Evolutionary conservation across 1,284 basidiomycete species (phyloP), one percentile per base, ranked within the genome.

Genomic region (Sporisorium iseilematis-ciliati): DNA sequence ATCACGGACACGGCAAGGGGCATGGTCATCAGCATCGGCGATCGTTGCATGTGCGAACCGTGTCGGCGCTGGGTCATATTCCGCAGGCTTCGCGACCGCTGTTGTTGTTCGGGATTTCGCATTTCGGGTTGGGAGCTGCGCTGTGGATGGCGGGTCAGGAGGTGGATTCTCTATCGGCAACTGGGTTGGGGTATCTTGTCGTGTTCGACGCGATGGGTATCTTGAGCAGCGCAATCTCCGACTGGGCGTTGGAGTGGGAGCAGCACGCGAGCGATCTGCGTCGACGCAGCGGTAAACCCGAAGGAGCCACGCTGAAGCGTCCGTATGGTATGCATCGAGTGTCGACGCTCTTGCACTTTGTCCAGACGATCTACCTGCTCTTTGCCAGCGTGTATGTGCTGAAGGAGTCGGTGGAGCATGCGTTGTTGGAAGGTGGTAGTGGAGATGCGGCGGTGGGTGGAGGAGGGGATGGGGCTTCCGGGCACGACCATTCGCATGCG

Each of bases 81-180:
- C 85, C 87, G 7, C 82, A 83, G 16, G 73, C 81, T 0, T 78
- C 83, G 5, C 86, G 87, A 46, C 81, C 87, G 14, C 83, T 87
- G 7, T 65, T 87, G 10, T 74, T 85, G 18, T 87, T 88, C 53
- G 84, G 86, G 0, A 50, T 85, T 2, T 68, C 86, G 18, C 87
- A 90, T 76, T 87, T 89, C 41, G 81, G 86, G 0, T 81, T 90
- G 3, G 89, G 89, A 1, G 87, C 88, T 1, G 85, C 85, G 5
- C 79, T 98, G 11, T 99, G 96, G 96, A 91, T 96, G 2, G 88
- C 89, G n/a, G 95, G 95, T 1, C 96, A 98, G 85, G 91, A 92
- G 67, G 89, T 90, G 29, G 95, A 95, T 18, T 95, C 93, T 53
- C 87, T 97, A 26, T 89, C 92, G 2, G 91, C 92, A 61, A 95